Conservation (phyloP, 1,139 yeast genomes). For the Pichia terricola region DNA sequence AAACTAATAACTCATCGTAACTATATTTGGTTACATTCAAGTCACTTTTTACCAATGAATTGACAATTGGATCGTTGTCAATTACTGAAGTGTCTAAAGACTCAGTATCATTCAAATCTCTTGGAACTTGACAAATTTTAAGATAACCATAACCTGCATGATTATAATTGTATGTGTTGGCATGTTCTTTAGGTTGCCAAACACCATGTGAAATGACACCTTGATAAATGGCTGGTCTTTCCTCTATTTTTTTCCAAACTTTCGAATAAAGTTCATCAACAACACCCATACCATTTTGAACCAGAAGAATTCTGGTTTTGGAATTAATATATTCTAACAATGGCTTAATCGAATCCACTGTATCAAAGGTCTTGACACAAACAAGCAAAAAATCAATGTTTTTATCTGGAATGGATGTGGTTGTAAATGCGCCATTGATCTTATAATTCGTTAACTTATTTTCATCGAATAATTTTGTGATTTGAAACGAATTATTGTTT, state of each 20-base stretch:
- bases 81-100: constrained; percentile 10
- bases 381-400: constrained; percentile 22
- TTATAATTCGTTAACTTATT: constrained; percentile 5
- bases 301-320: constrained; percentile 47
- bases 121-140: constrained; percentile 39
- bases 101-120: constrained; percentile 8
- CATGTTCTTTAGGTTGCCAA: constrained; percentile 25
- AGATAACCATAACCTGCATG: constrained; percentile 65
- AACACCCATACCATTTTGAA: constrained; percentile 71
- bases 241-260: constrained; percentile 42
- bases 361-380: constrained; percentile 26
- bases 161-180: constrained; percentile 36
- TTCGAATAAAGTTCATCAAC: constrained; percentile 40
- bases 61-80: constrained; percentile 13
- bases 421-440: constrained; percentile 14
- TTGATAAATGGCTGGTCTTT: constrained; percentile 52
- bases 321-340: constrained; percentile 15
- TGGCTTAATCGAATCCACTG: constrained; percentile 20
- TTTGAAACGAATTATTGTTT: constrained; percentile 14
- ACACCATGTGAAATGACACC: constrained; percentile 85
- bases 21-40: constrained; percentile 11
- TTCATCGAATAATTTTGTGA: constrained; percentile 20
- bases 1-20: constrained; percentile 46
- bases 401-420: constrained; percentile 13
- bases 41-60: constrained; percentile 10